Evolutionary conservation across 2,329 filamentous ascomycete genomes (phyloP).

Genomic region (Nemania sp.): DNA sequence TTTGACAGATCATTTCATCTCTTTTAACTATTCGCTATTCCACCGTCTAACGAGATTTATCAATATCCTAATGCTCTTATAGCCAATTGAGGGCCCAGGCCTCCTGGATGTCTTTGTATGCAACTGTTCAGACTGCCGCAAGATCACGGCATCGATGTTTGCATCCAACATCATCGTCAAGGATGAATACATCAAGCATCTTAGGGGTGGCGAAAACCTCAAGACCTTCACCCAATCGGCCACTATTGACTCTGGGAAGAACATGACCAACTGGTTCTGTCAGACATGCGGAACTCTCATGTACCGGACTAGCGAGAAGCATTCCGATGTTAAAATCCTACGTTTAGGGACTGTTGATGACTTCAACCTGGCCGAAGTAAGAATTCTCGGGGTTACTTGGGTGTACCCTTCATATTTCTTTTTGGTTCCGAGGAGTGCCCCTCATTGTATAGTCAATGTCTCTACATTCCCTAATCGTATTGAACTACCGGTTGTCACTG

Average conservation of each 20-base stretch:
- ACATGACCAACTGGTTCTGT: conserved; percentile 68
- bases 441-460: background rate
- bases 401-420: background rate
- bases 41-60: background rate
- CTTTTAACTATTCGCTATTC: background rate
- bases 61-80: conserved; percentile 6
- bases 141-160: conserved; percentile 66
- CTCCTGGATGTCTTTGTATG: conserved; percentile 59
- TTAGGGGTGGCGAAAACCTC: conserved; percentile 57
- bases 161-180: conserved; percentile 60
- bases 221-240: conserved; percentile 49
- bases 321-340: conserved; percentile 53
- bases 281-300: conserved; percentile 62
- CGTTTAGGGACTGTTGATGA: conserved; percentile 67
- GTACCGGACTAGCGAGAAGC: conserved; percentile 55
- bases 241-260: conserved; percentile 52
- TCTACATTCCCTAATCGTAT: background rate
- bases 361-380: conserved; percentile 55
- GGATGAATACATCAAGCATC: conserved; percentile 50
- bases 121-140: conserved; percentile 65
- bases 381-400: background rate
- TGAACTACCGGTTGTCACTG: background rate
- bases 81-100: conserved; percentile 52
- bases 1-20: background rate
- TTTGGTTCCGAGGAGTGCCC: background rate